phyloP scores from a whole-genome alignment of 1,139 yeast genomes.

The Diutina sp. region DNA sequence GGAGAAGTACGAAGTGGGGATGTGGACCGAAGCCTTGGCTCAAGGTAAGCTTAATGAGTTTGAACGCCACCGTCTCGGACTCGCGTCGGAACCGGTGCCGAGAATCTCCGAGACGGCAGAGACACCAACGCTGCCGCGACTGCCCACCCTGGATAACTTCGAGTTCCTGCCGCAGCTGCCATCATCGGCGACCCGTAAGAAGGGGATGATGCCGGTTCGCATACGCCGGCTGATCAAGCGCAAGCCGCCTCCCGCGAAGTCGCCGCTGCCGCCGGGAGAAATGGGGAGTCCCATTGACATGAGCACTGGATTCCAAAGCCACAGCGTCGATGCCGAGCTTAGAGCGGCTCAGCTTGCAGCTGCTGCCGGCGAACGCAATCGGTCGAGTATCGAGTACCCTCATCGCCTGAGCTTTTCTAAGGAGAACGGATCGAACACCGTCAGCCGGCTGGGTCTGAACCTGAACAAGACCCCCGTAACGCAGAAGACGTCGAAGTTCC shows the following conservation, averaged over 20 bases:
- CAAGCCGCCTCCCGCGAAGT: background rate
- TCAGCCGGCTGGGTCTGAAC: conserved; percentile 1
- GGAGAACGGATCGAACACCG: background rate
- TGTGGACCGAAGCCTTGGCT: conserved; percentile 46
- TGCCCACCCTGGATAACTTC: background rate
- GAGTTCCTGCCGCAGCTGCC: background rate
- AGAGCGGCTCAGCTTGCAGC: conserved; percentile 1
- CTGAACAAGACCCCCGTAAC: conserved; percentile 14
- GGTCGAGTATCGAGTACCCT: background rate
- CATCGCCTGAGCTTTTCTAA: background rate
- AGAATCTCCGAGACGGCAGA: background rate
- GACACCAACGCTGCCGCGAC: background rate
- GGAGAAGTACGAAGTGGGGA: conserved; percentile 36
- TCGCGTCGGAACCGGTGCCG: background rate
- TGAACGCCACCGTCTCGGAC: conserved; percentile 20
- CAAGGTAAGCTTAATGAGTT: conserved; percentile 33
- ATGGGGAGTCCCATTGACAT: background rate
- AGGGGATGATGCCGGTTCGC: background rate
- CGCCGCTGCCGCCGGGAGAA: background rate
- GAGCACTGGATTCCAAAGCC: background rate
- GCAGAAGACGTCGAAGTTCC: conserved; percentile 27
- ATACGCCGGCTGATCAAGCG: background rate
- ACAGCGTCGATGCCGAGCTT: background rate
- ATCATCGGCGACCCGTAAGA: background rate
- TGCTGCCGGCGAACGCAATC: background rate